Evolutionary conservation across 768 basidiomycete genomes (phyloP), one percentile per base, ranked within the genome.

Genomic region (Filobasidium floriforme): DNA sequence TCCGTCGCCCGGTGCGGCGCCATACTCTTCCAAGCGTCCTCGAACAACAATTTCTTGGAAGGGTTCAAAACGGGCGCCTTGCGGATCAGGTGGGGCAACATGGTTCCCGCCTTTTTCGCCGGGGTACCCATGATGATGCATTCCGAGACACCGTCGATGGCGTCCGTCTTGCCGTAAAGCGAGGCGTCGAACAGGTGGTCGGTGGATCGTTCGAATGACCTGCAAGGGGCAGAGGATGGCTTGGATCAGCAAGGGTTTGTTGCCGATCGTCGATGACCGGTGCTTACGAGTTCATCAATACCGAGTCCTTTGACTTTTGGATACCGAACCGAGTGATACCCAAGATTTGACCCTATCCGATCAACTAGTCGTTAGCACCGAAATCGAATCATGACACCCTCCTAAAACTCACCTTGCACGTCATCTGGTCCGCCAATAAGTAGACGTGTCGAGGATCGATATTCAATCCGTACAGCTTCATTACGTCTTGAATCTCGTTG

Each of bases 101-200:
- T 93, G 10, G 93, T 97, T 29, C 93, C 93, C 73, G 92, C 93
- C 73, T 86, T 89, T 6, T 91, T 88, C 0, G 93, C 92, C 43
- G 93, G 87, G 73, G 94, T 96, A 40, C 93, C 93, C 92, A 99
- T 93, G 79, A 99, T 98, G 76, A 99, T 99, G 76, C 94, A 97
- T 79, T 99, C 96, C 22, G 96, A 98, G 7, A 99, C 94, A 60
- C 96, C 96, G 37, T 90, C 87, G 62, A 99, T 96, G 65, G 84
- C 85, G 74, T 99, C 96, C 60, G 87, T 91, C 80, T 98, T 98
- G 12, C 92, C 91, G 77, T 88, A 93, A 1, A 96, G 90, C 11
- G 96, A 88, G 1, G 96, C 96, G 74, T 99, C 92, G 80, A 99
- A 99, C 67, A 99, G 81, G 79, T 99, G 96, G 81, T 99, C 96